phyloP scores from a whole-genome alignment of 2,329 filamentous ascomycete species.

The Calonectria hongkongensis region DNA sequence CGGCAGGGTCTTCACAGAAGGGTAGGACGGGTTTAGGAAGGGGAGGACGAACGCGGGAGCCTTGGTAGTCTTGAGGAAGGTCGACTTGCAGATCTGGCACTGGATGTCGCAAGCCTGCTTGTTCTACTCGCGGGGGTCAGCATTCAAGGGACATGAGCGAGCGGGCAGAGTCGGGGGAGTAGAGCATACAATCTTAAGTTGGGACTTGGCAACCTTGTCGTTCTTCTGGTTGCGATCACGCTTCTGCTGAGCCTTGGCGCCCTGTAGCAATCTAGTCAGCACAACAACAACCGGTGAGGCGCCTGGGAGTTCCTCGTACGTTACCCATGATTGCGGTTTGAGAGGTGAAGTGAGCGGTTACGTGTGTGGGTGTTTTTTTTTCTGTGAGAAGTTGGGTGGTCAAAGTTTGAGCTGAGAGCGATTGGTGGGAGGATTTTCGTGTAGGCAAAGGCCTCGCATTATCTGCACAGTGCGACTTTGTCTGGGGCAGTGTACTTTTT shows the following conservation, averaged over 20 bases:
- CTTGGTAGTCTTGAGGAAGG: conserved; percentile 86
- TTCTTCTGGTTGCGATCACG: conserved; percentile 83
- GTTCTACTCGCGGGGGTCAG: conserved; percentile 71
- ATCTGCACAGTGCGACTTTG: conserved; percentile 18
- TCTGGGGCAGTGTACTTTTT: background rate
- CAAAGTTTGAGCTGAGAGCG: conserved; percentile 35
- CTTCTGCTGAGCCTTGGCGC: conserved; percentile 82
- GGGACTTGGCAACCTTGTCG: conserved; percentile 75
- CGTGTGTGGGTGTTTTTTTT: conserved; percentile 34
- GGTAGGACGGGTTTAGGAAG: conserved; percentile 1
- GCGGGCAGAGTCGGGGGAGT: background rate
- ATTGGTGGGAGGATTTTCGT: conserved; percentile 36
- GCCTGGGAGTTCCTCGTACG: conserved; percentile 52
- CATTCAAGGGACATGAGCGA: background rate
- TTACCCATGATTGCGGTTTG: conserved; percentile 59
- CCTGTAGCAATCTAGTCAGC: conserved; percentile 62
- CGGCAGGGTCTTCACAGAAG: conserved; percentile 2
- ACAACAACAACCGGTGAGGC: conserved; percentile 26
- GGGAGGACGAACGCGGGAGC: conserved; percentile 76
- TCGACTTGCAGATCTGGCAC: conserved; percentile 85
- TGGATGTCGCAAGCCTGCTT: conserved; percentile 84
- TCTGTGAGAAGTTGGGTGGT: conserved; percentile 46
- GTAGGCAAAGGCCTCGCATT: conserved; percentile 1
- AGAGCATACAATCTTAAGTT: conserved; percentile 78
- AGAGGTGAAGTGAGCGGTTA: conserved; percentile 31